Base-by-base conservation (phyloP, 306 rosid species). In the Biancaea sappan region DNA sequence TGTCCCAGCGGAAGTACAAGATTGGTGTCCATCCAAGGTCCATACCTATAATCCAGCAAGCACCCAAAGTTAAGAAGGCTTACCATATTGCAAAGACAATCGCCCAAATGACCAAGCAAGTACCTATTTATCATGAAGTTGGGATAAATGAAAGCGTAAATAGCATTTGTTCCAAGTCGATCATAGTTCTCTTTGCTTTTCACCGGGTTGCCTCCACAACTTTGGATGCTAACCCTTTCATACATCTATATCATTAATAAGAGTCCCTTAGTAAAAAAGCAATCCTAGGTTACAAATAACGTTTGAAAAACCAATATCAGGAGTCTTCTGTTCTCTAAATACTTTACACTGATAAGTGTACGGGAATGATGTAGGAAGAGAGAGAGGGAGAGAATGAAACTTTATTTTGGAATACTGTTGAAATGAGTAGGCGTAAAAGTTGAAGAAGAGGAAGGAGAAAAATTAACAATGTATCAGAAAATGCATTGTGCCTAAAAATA, bases 1-100 rank as follows among this genome's bases (percentile, higher is more conserved):
- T 88, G 90, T 88, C 92, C 97, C 21, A 91, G 84, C 14, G 98
- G 98, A 58, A 91, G 85, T 72, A 94, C 98, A 25, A 94, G 94
- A 78, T 94, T 94, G 66, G 94, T 91, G 74, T 91, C 98, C 98
- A 91, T 91, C 97, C 97, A 94, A 66, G 98, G 97, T 80, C 98
- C 98, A 85, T 94, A 94, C 80, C 98, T 91, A 72, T 18, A 73
- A 24, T 53, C 72, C 73, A 67, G 32, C 32, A 53, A 74, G 69
- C 58, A 81, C 52, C 29, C 21, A 40, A 18, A 78, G 37, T 66
- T 41, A 59, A 65, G 18, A 59, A 29, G 14, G 24, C 75, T n/a
- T 10, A 48, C 67, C 32, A 22, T 28, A 50, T 77, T 72, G 51
- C 51, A 76, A 76, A 46, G 80, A 78, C 21, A 60, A 35, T 37